phyloP scores from a whole-genome alignment of 805 yeast species.

The Metschnikowia vanudenii region DNA sequence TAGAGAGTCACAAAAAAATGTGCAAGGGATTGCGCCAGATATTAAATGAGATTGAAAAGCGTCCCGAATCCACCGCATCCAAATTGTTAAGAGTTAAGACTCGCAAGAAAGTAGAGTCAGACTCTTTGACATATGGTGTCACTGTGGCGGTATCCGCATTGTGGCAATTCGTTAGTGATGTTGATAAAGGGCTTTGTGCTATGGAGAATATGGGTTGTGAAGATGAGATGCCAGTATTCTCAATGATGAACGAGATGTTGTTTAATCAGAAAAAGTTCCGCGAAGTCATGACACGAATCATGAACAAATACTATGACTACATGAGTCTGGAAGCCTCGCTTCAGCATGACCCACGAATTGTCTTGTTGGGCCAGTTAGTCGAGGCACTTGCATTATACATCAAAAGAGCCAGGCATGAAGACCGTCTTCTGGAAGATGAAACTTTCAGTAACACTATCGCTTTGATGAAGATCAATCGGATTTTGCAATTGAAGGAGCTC shows the following conservation, averaged over 20 bases:
- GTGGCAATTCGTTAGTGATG: not conserved
- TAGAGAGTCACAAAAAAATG: not conserved
- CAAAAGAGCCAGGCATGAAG: not conserved
- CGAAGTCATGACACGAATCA: constrained; percentile 5
- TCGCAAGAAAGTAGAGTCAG: not conserved
- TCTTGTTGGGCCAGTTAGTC: constrained; percentile 4
- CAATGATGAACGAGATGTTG: constrained; percentile 8
- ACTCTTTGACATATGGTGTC: not conserved
- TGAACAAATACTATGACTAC: constrained; percentile 2
- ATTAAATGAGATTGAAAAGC: not conserved
- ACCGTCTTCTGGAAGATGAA: constrained; percentile 9
- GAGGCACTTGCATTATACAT: constrained; percentile 6
- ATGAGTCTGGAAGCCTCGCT: not conserved
- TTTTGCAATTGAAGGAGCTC: constrained; percentile 10
- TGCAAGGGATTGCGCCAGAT: not conserved
- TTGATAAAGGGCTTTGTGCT: not conserved
- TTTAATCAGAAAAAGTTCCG: constrained; percentile 7
- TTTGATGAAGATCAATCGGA: constrained; percentile 12
- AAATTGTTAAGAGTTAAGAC: not conserved
- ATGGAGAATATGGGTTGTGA: not conserved
- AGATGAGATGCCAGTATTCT: constrained; percentile 3
- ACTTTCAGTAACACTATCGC: constrained; percentile 11
- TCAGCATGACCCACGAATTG: not conserved
- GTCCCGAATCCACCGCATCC: not conserved
- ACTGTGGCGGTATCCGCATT: constrained; percentile 1